Evolutionary conservation across 2,329 filamentous ascomycete species (phyloP).

Genomic region (Exutisphaerella laricina): DNA sequence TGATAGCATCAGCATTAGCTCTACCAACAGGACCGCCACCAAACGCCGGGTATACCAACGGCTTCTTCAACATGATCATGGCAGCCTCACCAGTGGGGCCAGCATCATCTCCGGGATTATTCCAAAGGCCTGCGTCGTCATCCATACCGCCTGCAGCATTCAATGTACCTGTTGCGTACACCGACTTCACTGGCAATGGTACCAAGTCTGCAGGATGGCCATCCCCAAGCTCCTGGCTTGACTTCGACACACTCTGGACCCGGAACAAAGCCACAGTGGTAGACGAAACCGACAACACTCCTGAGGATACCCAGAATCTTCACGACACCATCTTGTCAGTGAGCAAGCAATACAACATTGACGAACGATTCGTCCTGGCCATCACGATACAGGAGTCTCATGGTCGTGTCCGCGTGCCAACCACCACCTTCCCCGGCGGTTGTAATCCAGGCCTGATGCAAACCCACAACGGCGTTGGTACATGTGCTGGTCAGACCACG

Average conservation of each 20-base stretch:
- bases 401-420: slow-evolving; percentile 41
- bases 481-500: slow-evolving; percentile 35
- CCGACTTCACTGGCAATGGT: slow-evolving; percentile 7
- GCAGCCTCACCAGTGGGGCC: neutral
- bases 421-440: slow-evolving; percentile 33
- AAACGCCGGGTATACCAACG: too few species aligned
- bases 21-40: too few species aligned
- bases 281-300: slow-evolving; percentile 4
- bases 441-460: slow-evolving; percentile 45
- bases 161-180: slow-evolving; percentile 2
- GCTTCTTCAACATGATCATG: neutral
- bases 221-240: slow-evolving; percentile 4
- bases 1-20: neutral
- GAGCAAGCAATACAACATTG: slow-evolving; percentile 32
- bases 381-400: slow-evolving; percentile 41
- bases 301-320: slow-evolving; percentile 35
- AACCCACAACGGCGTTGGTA: slow-evolving; percentile 34
- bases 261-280: slow-evolving; percentile 3
- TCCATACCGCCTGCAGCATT: neutral
- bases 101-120: too few species aligned
- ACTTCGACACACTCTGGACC: slow-evolving; percentile 4
- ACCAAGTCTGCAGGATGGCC: slow-evolving; percentile 8
- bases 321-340: slow-evolving; percentile 34
- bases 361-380: slow-evolving; percentile 39
- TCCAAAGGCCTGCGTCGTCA: neutral